phyloP scores from a whole-genome alignment of 1,284 basidiomycete genomes.

The Clitocybe nebularis region DNA sequence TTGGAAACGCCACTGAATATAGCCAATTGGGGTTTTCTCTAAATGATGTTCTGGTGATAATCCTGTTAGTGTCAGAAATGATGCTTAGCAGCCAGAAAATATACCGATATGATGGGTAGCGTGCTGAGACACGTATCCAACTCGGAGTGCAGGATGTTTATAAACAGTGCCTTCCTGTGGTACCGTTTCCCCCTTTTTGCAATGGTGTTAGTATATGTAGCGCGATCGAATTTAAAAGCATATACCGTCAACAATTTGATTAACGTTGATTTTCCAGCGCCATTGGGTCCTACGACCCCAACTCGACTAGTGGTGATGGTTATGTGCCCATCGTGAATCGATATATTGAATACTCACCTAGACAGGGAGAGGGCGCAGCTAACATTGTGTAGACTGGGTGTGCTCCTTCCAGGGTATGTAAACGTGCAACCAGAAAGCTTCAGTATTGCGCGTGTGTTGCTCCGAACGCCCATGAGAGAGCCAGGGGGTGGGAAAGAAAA shows the following conservation, averaged over 20 bases:
- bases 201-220: slow-evolving; percentile 12
- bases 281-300: slow-evolving; percentile 89
- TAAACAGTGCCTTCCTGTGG: slow-evolving; percentile 94
- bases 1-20: slow-evolving; percentile 99
- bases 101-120: slow-evolving; percentile 91
- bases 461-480: slow-evolving; percentile 95
- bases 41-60: slow-evolving; percentile 72
- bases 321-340: slow-evolving; percentile 6
- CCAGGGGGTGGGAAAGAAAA: slow-evolving; percentile 97
- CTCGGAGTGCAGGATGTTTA: slow-evolving; percentile 94
- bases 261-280: slow-evolving; percentile 94
- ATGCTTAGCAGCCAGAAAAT: too few species aligned
- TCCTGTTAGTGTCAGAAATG: not conserved
- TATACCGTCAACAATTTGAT: slow-evolving; percentile 90
- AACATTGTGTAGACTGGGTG: slow-evolving; percentile 84
- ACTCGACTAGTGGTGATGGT: slow-evolving; percentile 58
- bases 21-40: slow-evolving; percentile 93
- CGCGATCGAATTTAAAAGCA: slow-evolving; percentile 12
- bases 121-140: slow-evolving; percentile 98
- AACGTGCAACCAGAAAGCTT: slow-evolving; percentile 93
- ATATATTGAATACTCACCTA: slow-evolving; percentile 45
- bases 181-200: slow-evolving; percentile 78
- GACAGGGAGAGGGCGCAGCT: slow-evolving; percentile 92
- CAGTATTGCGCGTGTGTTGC: slow-evolving; percentile 94
- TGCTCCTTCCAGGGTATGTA: slow-evolving; percentile 86